Evolutionary conservation across 1,284 basidiomycete genomes (phyloP).

Genomic region (Moesziomyces sp.): DNA sequence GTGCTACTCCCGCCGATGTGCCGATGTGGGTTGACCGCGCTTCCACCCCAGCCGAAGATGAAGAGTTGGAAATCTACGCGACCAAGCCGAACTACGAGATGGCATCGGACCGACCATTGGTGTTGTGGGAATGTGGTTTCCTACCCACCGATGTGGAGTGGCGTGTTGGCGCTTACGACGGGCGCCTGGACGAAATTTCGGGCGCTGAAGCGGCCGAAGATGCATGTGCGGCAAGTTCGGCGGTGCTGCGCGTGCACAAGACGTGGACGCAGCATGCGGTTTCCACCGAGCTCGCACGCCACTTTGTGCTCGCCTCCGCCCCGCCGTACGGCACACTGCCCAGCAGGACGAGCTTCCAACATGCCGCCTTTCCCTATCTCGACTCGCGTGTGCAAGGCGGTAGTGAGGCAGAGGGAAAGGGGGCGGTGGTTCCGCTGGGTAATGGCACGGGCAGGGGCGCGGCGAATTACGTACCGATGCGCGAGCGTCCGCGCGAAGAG

Average conservation of each 20-base stretch:
- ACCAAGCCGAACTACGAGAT: constrained; percentile 90
- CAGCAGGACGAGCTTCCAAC: constrained; percentile 8
- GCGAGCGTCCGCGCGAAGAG: constrained; percentile 26
- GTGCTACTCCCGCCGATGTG: neutral
- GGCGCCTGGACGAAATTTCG: constrained; percentile 32
- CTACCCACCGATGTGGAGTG: constrained; percentile 77
- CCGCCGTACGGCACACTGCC: constrained; percentile 12
- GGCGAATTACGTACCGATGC: constrained; percentile 18
- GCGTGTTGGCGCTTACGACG: constrained; percentile 75
- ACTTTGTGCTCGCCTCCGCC: constrained; percentile 55
- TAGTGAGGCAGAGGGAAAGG: neutral
- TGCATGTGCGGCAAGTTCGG: constrained; percentile 9
- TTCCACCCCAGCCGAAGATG: constrained; percentile 1
- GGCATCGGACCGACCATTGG: constrained; percentile 87
- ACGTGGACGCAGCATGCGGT: constrained; percentile 55
- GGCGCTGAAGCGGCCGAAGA: neutral
- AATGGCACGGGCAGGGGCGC: constrained; percentile 33
- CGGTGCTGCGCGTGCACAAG: constrained; percentile 36
- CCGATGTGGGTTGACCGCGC: constrained; percentile 32
- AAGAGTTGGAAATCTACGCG: constrained; percentile 35
- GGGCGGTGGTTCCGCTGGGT: constrained; percentile 27
- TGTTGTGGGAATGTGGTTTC: constrained; percentile 92
- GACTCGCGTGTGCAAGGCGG: too few relatives aligned
- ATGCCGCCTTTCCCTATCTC: constrained; percentile 25
- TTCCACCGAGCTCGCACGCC: constrained; percentile 50